These are phyloP conservation scores for Blastocystis sp. DNA, from an alignment of 352 stramenopile species.

Conservation along the genomic window DNA sequence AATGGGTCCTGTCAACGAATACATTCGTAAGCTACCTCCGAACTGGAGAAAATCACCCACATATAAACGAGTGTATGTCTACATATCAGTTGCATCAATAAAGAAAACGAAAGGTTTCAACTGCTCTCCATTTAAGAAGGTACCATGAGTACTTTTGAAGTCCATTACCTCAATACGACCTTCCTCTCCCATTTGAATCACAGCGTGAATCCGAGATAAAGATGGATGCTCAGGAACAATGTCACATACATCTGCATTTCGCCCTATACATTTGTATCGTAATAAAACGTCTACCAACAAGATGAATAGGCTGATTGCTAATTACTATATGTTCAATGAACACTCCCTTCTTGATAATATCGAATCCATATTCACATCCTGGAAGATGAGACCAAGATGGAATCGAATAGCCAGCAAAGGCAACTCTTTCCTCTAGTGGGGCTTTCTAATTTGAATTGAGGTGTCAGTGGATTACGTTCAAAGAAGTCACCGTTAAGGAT, in stretches of 20 bases:
- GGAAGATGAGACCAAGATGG: constrained; percentile 43
- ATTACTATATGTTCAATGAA: constrained; percentile 2
- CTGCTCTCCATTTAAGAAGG: constrained; percentile 62
- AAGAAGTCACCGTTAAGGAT: background rate
- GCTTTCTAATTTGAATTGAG: background rate
- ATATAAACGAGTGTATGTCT: constrained; percentile 45
- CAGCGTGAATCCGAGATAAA: constrained; percentile 65
- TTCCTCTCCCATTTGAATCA: constrained; percentile 63
- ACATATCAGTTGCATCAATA: background rate
- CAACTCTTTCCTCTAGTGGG: background rate
- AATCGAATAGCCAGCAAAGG: constrained; percentile 29
- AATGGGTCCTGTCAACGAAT: constrained; percentile 22
- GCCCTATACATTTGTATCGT: background rate
- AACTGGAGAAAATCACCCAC: constrained; percentile 63
- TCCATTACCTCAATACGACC: constrained; percentile 51
- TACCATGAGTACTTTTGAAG: constrained; percentile 59
- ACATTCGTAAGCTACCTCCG: constrained; percentile 58
- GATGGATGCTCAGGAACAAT: constrained; percentile 68
- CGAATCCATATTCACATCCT: constrained; percentile 23
- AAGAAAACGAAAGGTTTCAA: constrained; percentile 30
- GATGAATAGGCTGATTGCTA: constrained; percentile 35
- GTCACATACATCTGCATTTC: constrained; percentile 63
- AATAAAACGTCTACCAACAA: constrained; percentile 11
- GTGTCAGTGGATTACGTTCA: background rate
- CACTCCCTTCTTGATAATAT: constrained; percentile 60